Conservation (phyloP, 1,139 yeast genomes). For the Suzukiozyma palmioleophila region DNA sequence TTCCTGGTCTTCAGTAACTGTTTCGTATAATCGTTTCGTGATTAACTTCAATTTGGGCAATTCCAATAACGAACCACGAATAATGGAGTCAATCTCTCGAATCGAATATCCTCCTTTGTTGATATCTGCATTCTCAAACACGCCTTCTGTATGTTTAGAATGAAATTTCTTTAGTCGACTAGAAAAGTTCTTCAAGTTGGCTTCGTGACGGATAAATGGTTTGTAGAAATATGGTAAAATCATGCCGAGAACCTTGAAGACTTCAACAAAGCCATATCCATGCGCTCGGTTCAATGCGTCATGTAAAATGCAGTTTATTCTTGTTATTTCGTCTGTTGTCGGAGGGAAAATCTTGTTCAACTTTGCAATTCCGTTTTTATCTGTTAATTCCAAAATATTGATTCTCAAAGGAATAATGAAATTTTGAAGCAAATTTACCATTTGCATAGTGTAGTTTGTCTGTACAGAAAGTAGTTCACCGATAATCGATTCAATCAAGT, state of each 20-base stretch:
- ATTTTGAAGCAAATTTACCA: slow-evolving; percentile 72
- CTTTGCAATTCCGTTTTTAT: slow-evolving; percentile 52
- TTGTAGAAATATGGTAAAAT: slow-evolving; percentile 87
- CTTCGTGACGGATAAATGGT: slow-evolving; percentile 90
- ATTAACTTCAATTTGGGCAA: slow-evolving; percentile 67
- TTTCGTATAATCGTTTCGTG: slow-evolving; percentile 47
- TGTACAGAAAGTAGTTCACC: slow-evolving; percentile 68
- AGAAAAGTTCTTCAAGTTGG: slow-evolving; percentile 45
- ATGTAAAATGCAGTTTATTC: slow-evolving; percentile 79
- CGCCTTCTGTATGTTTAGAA: slow-evolving; percentile 42
- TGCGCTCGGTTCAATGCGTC: slow-evolving; percentile 68
- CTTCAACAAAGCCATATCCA: slow-evolving; percentile 66
- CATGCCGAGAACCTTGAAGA: slow-evolving; percentile 71
- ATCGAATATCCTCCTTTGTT: slow-evolving; percentile 43
- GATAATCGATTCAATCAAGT: slow-evolving; percentile 43
- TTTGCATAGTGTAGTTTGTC: slow-evolving; percentile 63
- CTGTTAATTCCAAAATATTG: slow-evolving; percentile 48
- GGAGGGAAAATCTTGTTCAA: slow-evolving; percentile 86
- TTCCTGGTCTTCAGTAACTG: slow-evolving; percentile 20
- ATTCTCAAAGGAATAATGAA: slow-evolving; percentile 77
- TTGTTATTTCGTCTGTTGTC: slow-evolving; percentile 86
- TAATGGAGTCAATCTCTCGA: slow-evolving; percentile 60
- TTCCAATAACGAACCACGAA: slow-evolving; percentile 64
- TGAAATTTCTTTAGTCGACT: slow-evolving; percentile 41
- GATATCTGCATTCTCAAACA: slow-evolving; percentile 30